Evolutionary conservation across 2,329 filamentous ascomycete genomes (phyloP), one percentile per base, ranked within the genome.

Genomic region (Stemphylium lycopersici): DNA sequence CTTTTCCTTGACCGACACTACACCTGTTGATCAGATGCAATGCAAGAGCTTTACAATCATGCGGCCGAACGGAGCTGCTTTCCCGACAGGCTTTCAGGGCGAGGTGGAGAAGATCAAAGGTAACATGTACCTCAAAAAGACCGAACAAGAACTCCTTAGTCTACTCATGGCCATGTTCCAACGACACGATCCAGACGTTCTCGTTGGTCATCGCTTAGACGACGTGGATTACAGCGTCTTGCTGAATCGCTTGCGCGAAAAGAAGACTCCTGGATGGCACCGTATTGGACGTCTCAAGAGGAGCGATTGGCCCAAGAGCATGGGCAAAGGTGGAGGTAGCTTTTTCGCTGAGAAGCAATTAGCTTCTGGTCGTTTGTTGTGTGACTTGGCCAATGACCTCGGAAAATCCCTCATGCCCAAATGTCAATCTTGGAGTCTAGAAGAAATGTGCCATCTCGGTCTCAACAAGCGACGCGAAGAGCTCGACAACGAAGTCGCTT

Each of bases 371-470:
- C 88, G 95, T 65, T 80, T 99, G 56, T 84, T 98, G 52, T 98
- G 95, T 73, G 95, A 99, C 78, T 81, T 98, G 55, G 92, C 89
- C 53, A 99, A 99, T 73, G 95, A 99, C 66, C 90, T 96, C 70
- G 95, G 95, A 75, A 98, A 97, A 80, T 97, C 93, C 10, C 85
- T 92, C 62, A 98, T 98, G 93, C 88, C 85, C 67, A 96, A 96
- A 78, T 99, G 95, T 75, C 93, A 97, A 76, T 96, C 93, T 3
- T 99, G 95, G 95, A 96, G 90, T 74, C 82, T 99, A 75, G 96
- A 93, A 2, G 95, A 99, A 76, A 99, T 99, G 93, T 96, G 92
- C 74, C 90, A 88, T 60, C 83, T 98, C 13, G 96, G 97, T 63
- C 87, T 99, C 4, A 83, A 87, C 29, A 88, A 88, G 69, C 81